phyloP scores from a whole-genome alignment of 257 asterid genomes.

The Scutellaria barbata region DNA sequence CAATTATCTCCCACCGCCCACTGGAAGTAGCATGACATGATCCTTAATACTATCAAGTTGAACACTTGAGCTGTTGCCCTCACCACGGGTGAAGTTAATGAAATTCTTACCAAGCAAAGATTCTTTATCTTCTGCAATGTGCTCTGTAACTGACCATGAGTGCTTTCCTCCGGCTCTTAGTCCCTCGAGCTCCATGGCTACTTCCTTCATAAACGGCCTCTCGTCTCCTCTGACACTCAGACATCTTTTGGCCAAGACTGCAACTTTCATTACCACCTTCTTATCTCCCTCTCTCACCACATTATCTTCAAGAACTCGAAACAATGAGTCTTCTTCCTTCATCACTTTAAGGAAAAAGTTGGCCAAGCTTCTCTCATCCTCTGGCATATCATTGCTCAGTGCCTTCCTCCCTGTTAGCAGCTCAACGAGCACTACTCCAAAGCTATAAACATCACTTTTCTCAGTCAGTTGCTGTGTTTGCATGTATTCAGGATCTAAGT shows the following conservation, averaged over 20 bases:
- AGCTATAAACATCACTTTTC: constrained; percentile 50
- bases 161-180: constrained; percentile 5
- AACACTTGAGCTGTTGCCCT: too few species aligned
- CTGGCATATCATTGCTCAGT: constrained; percentile 19
- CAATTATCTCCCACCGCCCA: constrained; percentile 26
- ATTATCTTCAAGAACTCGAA: constrained; percentile 28
- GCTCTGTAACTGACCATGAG: neutral
- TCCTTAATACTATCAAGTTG: too few species aligned
- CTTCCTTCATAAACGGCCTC: constrained; percentile 15
- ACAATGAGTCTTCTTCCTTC: neutral
- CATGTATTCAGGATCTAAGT: constrained; percentile 48
- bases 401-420: constrained; percentile 32
- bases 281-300: neutral
- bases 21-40: neutral
- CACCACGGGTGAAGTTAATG: neutral
- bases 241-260: neutral
- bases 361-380: constrained; percentile 33
- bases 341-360: constrained; percentile 2
- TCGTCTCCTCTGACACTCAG: neutral
- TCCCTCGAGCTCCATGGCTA: constrained; percentile 18
- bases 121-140: constrained; percentile 16
- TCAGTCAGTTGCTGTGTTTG: constrained; percentile 36
- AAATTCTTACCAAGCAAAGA: neutral
- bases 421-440: constrained; percentile 37
- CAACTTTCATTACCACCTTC: neutral